Evolutionary conservation across 139 green algal genomes (phyloP), one percentile per base, ranked within the genome.

Genomic region (Chlorella sp.): DNA sequence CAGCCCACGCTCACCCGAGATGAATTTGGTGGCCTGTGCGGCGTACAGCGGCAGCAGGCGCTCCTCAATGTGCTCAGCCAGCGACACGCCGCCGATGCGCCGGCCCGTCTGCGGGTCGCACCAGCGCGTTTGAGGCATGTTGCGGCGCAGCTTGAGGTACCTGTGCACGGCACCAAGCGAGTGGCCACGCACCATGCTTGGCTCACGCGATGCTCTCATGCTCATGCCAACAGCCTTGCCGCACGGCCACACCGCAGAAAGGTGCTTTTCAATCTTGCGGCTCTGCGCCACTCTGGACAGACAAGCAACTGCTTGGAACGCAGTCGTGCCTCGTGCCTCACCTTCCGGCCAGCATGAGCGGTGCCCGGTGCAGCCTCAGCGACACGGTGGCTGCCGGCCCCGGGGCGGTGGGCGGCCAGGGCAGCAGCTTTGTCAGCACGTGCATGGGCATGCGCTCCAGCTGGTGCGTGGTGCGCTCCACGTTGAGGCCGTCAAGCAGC

Each of bases 21-120:
- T 74, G 32, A 89, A 86, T 68, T 86, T 86, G 32, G 27, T 71
- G 20, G 49, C 60, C 26, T 76, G 49, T 61, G 79, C 82, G 22
- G 62, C 59, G 32, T 84, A 76, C 31, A 78, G 4, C 5, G 74
- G 70, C 35, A 82, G 50, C 30, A 90, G 31, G 5, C 59, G 60
- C 5, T 34, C 74, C 51, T 82, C 71, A 0, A 92, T 65, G n/a
- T 74, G 76, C 75, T 88, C 84, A 67, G 86, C 72, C 33, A 92
- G 70, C 2, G 73, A 83, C 4, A 69, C 65, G 30, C 70, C 60
- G 5, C 75, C 79, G 61, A 85, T 85, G 62, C 80, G 75, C 63
- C 61, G 30, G n/a, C 75, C 75, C 1, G 69, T 82, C 23, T 31
- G 1, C 36, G 66, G 31, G 34, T 81, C 69, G 34, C 76, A 70